These are phyloP conservation scores for Triadica sebifera DNA, from an alignment of 345 rosid genomes.

Conservation along the genomic window DNA sequence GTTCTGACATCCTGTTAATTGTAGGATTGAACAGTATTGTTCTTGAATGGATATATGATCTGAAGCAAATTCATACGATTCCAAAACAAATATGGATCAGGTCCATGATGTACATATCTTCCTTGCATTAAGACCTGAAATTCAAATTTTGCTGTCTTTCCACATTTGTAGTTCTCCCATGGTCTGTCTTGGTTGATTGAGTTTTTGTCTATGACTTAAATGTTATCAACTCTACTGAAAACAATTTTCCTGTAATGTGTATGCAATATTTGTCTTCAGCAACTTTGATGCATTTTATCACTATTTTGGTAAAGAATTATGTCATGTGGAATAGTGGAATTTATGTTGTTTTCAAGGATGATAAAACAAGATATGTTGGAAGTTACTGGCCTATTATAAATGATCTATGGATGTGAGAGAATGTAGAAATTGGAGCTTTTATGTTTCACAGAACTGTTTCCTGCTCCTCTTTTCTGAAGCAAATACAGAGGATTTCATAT, in stretches of 20 bases:
- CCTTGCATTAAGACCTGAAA: not conserved
- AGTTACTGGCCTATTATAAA: not conserved
- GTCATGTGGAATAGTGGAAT: constrained; percentile 1
- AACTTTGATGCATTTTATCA: not conserved
- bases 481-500: not conserved
- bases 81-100: not conserved
- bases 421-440: not conserved
- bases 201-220: not conserved
- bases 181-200: not conserved
- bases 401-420: not conserved
- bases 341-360: not conserved
- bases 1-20: not conserved
- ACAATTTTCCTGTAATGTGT: not conserved
- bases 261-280: not conserved
- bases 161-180: not conserved
- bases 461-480: not conserved
- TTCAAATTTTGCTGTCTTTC: not conserved
- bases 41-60: not conserved
- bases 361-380: not conserved
- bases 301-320: not conserved
- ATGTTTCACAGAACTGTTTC: not conserved
- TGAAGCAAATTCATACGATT: not conserved
- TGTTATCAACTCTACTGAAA: not conserved
- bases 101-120: not conserved
- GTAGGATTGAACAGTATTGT: not conserved